Percentiles rank a stretch among this genome's conserved stretches.
These are phyloP conservation scores for Iris macrosiphon DNA, from an alignment of 106 monocot species.

Conservation along the genomic window DNA sequence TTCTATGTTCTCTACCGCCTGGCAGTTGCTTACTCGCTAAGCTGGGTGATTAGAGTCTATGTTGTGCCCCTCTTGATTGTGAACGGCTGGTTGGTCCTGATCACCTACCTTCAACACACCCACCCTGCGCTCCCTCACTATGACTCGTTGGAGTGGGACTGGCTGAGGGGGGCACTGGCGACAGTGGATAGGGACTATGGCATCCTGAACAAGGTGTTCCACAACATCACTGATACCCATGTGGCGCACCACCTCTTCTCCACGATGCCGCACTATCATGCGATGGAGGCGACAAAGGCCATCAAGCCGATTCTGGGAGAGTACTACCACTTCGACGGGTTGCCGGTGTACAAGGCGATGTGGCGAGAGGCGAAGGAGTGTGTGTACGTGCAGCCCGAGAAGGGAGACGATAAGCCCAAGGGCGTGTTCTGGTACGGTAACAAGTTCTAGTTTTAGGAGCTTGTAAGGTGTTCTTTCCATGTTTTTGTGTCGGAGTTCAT, in stretches of 20 bases:
- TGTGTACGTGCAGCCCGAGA: conserved; percentile 22
- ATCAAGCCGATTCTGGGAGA: conserved; percentile 26
- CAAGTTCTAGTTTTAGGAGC: too few relatives aligned
- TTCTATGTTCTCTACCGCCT: conserved; percentile 22
- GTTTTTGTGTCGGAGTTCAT: too few relatives aligned
- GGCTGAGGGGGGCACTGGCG: conserved; percentile 57
- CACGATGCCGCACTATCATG: conserved; percentile 54
- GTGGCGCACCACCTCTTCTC: conserved; percentile 51
- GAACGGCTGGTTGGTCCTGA: conserved; percentile 45
- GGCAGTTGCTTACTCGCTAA: conserved; percentile 3
- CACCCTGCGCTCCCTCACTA: conserved; percentile 54
- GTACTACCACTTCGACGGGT: conserved; percentile 23
- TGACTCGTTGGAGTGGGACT: conserved; percentile 58
- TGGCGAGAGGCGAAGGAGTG: conserved; percentile 31
- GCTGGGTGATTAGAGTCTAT: conserved; percentile 25
- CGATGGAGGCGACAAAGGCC: conserved; percentile 50
- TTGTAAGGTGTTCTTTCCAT: too few relatives aligned
- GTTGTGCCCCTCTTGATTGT: conserved; percentile 35
- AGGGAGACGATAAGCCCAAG: not conserved
- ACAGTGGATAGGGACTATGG: conserved; percentile 50
- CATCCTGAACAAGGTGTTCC: conserved; percentile 36
- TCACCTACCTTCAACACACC: conserved; percentile 57
- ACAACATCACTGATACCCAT: conserved; percentile 42
- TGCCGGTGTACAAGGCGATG: conserved; percentile 25
- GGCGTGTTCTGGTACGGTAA: conserved; percentile 36